A percentile compares a stretch with the other conserved stretches of the same genome.
phyloP scores from a whole-genome alignment of 148 eudicot genomes.

The Rhododendron griersonianum region DNA sequence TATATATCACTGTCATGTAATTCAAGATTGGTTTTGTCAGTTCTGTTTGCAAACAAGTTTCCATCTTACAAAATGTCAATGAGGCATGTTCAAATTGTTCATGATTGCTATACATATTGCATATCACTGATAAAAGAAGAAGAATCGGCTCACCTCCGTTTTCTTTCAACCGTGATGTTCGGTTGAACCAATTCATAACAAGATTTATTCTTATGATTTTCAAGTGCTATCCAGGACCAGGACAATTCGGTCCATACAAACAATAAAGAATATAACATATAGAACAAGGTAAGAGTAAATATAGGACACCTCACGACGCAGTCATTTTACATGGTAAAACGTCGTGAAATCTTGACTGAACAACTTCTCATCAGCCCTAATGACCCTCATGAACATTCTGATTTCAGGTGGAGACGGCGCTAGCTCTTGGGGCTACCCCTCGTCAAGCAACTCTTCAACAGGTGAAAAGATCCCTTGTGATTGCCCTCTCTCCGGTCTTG shows the following conservation, averaged over 20 bases:
- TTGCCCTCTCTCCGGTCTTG: conserved; percentile 79
- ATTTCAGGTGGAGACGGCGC: conserved; percentile 81
- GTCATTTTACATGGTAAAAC: not conserved
- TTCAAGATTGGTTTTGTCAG: not conserved
- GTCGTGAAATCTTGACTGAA: not conserved
- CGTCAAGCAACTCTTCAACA: conserved; percentile 68
- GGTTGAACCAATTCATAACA: not conserved
- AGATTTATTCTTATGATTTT: not conserved
- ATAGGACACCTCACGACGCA: too few relatives aligned
- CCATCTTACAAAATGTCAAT: not conserved
- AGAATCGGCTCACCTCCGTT: not conserved
- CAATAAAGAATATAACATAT: too few relatives aligned
- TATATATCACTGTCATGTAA: not conserved
- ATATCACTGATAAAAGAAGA: not conserved
- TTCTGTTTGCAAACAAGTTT: not conserved
- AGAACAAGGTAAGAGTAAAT: too few relatives aligned
- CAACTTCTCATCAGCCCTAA: not conserved
- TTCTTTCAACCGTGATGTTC: not conserved
- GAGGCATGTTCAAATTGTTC: not conserved
- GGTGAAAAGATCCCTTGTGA: conserved; percentile 73
- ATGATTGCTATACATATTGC: not conserved
- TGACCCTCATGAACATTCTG: not conserved
- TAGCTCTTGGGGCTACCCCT: conserved; percentile 92
- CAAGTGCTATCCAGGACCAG: not conserved
- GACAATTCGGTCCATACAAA: too few relatives aligned